Evolutionary conservation across 1,139 yeast genomes (phyloP), one percentile per base, ranked within the genome.

Genomic region (Blastobotrys aristatus): DNA sequence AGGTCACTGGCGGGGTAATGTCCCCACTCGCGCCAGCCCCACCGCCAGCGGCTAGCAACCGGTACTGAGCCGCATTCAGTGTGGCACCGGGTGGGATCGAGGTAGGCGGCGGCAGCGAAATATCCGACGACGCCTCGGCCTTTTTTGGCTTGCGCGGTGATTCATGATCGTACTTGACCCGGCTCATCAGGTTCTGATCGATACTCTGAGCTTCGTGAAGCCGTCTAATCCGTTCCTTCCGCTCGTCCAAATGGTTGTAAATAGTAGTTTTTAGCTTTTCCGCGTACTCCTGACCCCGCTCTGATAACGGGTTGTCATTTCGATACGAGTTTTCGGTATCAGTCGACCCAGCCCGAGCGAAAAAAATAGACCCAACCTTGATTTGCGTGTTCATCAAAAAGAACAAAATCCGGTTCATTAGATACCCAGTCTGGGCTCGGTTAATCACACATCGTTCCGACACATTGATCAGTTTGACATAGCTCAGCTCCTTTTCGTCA

Each of bases 351-450:
- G 74, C 72, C 52, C 96, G 73, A 1, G 96, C 95, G 69, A 88
- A 88, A 67, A 78, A 92, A 29, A 88, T 89, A 34, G 89, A 84
- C 1, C 97, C 96, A 49, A 80, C 76, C 63, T 88, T 86, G 59
- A 87, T 82, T 56, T 88, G 77, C 13, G 92, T 76, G 67, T 90
- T 90, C 88, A 90, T 85, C 61, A 90, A 71, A 67, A 86, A 90
- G 65, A 87, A 88, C 20, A 90, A 88, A 39, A 90, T 92, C 60
- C 92, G 84, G 63, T 90, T 87, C 53, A 88, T 82, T 63, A 92
- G 74, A 65, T 90, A 92, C 14, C 97, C 97, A 57, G 86, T 79
- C 57, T 84, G 83, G 34, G 92, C 82, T 60, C 86, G 80, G 68
- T 86, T 84, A 52, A 92, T 77, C 47, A 85, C 82, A 50, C 94